These are phyloP conservation scores for Glutinoglossum americanum DNA, from an alignment of 495 filamentous ascomycete genomes.

Conservation along the genomic window DNA sequence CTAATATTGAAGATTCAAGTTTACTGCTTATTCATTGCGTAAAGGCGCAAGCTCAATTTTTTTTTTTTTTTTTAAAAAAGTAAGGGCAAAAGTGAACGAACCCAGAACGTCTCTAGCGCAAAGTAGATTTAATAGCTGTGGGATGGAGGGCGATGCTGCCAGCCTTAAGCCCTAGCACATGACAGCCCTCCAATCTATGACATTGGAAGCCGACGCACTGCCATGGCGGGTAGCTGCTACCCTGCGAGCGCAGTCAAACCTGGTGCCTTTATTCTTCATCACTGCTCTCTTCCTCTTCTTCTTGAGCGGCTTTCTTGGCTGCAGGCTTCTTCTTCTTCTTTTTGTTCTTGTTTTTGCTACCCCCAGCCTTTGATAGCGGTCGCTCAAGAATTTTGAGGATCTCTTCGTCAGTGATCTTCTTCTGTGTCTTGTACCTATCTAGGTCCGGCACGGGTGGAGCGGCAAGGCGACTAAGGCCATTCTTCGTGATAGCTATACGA, in stretches of 20 bases:
- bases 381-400: slow-evolving; percentile 81
- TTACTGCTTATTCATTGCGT: neutral
- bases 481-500: slow-evolving; percentile 82
- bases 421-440: slow-evolving; percentile 68
- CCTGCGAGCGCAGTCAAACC: neutral
- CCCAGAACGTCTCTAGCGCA: neutral
- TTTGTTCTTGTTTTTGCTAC: slow-evolving; percentile 51
- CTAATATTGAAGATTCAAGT: neutral
- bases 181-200: neutral
- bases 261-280: slow-evolving; percentile 32
- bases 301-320: slow-evolving; percentile 39
- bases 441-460: slow-evolving; percentile 51
- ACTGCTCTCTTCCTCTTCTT: slow-evolving; percentile 28
- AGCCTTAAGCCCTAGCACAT: neutral
- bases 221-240: neutral
- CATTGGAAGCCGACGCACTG: neutral
- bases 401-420: slow-evolving; percentile 94
- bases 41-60: neutral
- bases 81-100: neutral
- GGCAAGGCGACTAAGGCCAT: slow-evolving; percentile 69
- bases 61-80: no score
- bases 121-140: neutral
- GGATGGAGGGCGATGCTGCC: neutral
- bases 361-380: slow-evolving; percentile 53
- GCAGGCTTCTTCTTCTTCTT: slow-evolving; percentile 80